Evolutionary conservation across 768 basidiomycete genomes (phyloP), one percentile per base, ranked within the genome.

Genomic region (Suillus placidus): DNA sequence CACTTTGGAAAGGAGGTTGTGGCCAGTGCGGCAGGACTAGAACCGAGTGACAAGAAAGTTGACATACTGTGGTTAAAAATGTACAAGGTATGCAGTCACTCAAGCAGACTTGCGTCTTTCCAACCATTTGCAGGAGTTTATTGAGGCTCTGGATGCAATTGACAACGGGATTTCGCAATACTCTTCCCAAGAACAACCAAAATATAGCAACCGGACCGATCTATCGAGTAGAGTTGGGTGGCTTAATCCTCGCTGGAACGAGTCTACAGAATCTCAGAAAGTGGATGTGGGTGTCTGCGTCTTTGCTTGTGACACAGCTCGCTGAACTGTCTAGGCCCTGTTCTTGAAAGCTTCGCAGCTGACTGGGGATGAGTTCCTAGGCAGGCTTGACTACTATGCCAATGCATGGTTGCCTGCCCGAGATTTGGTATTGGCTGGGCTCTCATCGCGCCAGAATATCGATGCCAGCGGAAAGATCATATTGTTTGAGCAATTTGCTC

Each of bases 81-180:
- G 68, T 99, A 99, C 83, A 89, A 85, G 73, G 93, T 92, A 70
- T 51, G 74, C 65, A 20, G 37, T 55, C 60, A 16, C 10, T 18
- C 32, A 23, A 51, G 2, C 16, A 12, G 60, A 18, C 60, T 32
- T 23, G 61, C 38, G 56, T 58, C 37, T 35, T 40, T 43, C 62
- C 67, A 57, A 65, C 30, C 60, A 65, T 69, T 52, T 58, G 18
- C 66, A 95, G 88, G 93, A 95, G 74, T 95, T 97, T 72, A 91
- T 99, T 54, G 97, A 99, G 79, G 92, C 90, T 12, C 88, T 98
- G 67, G 96, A 97, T 77, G 97, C 86, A 5, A 90, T 95, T 74
- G 97, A 99, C 81, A 99, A 99, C 74, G 97, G 97, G 20, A 86
- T 99, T 69, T 84, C 88, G 3, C 92, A 94, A 72, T 95, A 93